A percentile compares a stretch with the other conserved stretches of the same genome.
Evolutionary conservation across 2,329 filamentous ascomycete species (phyloP).

Genomic region (Trichocomaceae sp.): DNA sequence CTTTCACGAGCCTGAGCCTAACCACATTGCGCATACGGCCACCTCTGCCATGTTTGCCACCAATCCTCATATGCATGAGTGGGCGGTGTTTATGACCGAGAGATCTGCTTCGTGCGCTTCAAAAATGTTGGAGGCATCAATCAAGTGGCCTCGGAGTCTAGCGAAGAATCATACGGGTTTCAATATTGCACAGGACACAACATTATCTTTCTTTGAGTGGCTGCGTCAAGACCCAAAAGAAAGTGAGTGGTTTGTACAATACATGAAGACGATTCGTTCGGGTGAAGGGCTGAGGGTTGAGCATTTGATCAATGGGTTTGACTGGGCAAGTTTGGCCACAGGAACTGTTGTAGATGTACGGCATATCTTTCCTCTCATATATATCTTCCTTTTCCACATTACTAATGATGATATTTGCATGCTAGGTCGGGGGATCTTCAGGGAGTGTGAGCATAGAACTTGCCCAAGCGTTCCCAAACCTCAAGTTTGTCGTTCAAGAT

Average conservation of each 20-base stretch:
- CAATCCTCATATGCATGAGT: constrained; percentile 34
- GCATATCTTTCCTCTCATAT: not conserved
- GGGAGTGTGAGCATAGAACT: constrained; percentile 53
- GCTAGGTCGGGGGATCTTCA: constrained; percentile 47
- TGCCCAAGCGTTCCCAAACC: constrained; percentile 45
- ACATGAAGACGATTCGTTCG: constrained; percentile 50
- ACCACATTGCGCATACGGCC: constrained; percentile 50
- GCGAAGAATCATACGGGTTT: constrained; percentile 21
- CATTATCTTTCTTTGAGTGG: constrained; percentile 29
- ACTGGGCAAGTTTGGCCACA: constrained; percentile 26
- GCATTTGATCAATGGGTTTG: constrained; percentile 38
- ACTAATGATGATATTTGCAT: too few species aligned
- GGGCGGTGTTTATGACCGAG: constrained; percentile 47
- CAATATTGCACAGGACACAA: constrained; percentile 25
- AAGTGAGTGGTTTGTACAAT: constrained; percentile 48
- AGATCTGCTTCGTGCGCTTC: constrained; percentile 15
- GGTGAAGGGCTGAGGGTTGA: constrained; percentile 52
- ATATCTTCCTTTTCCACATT: not conserved
- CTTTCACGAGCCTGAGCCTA: constrained; percentile 48
- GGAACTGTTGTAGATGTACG: constrained; percentile 49
- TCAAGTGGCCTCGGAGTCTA: constrained; percentile 18
- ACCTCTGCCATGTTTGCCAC: constrained; percentile 43
- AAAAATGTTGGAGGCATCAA: constrained; percentile 21
- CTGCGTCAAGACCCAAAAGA: constrained; percentile 23
- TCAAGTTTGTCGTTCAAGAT: constrained; percentile 51